Conservation (phyloP, 73 alveolate genomes). For the Diophrys sp. region DNA sequence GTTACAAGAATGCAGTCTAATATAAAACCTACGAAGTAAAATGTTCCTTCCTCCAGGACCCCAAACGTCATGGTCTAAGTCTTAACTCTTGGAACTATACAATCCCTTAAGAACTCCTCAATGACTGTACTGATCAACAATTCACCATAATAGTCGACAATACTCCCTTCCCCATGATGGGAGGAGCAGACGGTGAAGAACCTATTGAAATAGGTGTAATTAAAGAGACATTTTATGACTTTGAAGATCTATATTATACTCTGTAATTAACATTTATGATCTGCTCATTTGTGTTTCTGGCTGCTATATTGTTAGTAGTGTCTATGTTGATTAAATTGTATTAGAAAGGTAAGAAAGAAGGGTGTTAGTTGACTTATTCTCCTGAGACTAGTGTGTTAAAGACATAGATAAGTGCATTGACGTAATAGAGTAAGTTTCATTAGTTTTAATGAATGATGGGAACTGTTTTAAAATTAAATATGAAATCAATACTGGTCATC, state of each 20-base stretch:
- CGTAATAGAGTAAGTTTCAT: no score
- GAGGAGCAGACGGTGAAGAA: background rate
- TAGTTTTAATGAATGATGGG: no score
- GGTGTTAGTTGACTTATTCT: no score
- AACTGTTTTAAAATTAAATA: no score
- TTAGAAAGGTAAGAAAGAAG: no score
- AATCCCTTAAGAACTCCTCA: background rate
- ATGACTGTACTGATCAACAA: background rate
- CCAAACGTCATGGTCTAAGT: background rate
- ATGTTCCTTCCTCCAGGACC: background rate
- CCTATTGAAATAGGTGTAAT: background rate
- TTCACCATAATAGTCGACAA: background rate
- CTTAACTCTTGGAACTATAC: background rate
- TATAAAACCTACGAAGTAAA: background rate
- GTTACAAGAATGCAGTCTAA: background rate
- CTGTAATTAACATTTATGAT: background rate
- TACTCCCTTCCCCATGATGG: background rate
- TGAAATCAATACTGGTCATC: no score
- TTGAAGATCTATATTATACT: background rate
- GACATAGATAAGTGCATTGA: no score
- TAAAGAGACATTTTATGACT: background rate
- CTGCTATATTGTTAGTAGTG: no score
- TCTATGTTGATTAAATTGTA: no score
- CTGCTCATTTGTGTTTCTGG: no score
- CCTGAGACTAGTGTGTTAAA: no score